Evolutionary conservation across 2,329 filamentous ascomycete species (phyloP), one percentile per base, ranked within the genome.

Genomic region (Fusarium subglutinans): DNA sequence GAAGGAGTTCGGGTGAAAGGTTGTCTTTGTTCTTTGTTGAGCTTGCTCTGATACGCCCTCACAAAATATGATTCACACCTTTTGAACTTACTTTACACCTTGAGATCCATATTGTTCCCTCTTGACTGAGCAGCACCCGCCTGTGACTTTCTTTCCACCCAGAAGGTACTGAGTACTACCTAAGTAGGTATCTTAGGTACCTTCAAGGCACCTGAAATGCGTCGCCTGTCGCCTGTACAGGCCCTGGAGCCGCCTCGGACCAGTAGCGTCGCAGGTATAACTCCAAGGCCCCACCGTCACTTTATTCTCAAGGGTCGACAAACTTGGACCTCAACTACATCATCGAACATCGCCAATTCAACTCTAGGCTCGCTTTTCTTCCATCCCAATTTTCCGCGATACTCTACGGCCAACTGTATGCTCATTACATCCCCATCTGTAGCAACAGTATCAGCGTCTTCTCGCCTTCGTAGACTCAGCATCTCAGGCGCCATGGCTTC

Each of bases 401-500:
- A 44, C 26, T 33, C 15, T 30, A 22, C 30, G 41, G 28, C 11
- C 53, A 56, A 54, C 62, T 76, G 76, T 69, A 80, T 81, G 77
- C 72, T 78, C 63, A 60, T 75, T 58, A 9, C 9, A 43, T 57
- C 37, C 11, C 8, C 45, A 18, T 13, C 22, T 12, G 48, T 30
- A 30, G 22, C 17, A n/a, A 33, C 22, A 33, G 20, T 8, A 65
- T 28, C 41, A n/a, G 68, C 73, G 58, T 66, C 73, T 63, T 44
- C 72, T 63, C 73, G 71, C 40, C 64, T 76, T 60, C 76, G 70
- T 55, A 79, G 73, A 61, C 56, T 48, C 65, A 73, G 69, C 64
- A 63, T 75, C 47, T 75, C 76, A 63, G 77, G 79, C 80, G 80
- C 80, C 80, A 84, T 84, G 83, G 81, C 81, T 48, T 83, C 82